Evolutionary conservation across 2,329 filamentous ascomycete genomes (phyloP), one percentile per base, ranked within the genome.

Genomic region (Penicillium sp.): DNA sequence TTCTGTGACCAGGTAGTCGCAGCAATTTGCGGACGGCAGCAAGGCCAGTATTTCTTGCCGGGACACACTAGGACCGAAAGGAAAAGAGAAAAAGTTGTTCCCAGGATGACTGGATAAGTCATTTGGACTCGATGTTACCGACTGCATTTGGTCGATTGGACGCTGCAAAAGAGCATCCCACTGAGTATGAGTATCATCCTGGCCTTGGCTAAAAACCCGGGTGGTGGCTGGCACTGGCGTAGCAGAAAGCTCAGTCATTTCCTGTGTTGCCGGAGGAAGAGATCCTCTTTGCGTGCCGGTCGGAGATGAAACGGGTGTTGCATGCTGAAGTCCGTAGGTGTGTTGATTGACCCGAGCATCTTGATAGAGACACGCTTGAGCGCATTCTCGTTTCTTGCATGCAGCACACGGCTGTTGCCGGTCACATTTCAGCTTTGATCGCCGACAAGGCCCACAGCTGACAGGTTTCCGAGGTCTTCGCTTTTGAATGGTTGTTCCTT

Each of bases 131-230:
- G 33, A 18, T n/a, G 12, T n/a, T n/a, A n/a, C n/a, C 15, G 29
- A 16, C 49, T 46, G 39, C 29, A 23, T 42, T 21, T 33, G 33
- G 23, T 47, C 38, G 23, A 46, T 45, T 24, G 51, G 51, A 4
- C 51, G 33, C 23, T 46, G 31, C n/a, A 53, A 34, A 7, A 53
- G 12, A 26, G 46, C 46, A 41, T 49, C 46, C 51, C 51, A 53
- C 3, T 36, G 46, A n/a, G 36, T 36, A 38, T 52, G 81, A 76
- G 83, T 81, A 56, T 81, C 87, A 60, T 38, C 15, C 21, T 47
- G 49, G 12, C 29, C 24, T 33, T 28, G 18, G 13, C 13, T 31
- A 16, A 21, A 21, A 15, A 18, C 4, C 21, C 8, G 38, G 15
- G 38, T 41, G n/a, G n/a, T n/a, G n/a, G n/a, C n/a, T n/a, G n/a